A percentile compares a stretch with the other conserved stretches of the same genome.
Conservation (phyloP, 2,329 filamentous ascomycete species). For the Teratosphaeria nubilosa region DNA sequence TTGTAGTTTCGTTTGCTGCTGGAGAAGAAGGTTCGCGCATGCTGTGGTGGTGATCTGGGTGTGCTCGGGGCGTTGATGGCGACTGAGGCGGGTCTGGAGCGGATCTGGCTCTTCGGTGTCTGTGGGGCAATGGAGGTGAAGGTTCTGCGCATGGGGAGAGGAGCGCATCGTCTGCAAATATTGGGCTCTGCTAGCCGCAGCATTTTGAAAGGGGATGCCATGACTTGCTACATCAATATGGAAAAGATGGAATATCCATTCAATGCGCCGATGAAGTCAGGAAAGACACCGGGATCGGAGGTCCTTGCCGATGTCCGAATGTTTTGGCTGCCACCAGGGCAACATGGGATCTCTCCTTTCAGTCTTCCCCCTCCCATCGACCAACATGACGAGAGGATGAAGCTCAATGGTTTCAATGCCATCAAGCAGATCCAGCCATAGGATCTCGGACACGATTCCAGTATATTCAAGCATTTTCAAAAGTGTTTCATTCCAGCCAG, state of each 20-base stretch:
- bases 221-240: neutral
- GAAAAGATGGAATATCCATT: neutral
- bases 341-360: too few species aligned
- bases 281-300: neutral
- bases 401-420: too few species aligned
- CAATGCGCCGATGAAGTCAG: neutral
- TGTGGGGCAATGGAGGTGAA: constrained; percentile 12
- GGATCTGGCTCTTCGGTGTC: constrained; percentile 16
- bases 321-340: neutral
- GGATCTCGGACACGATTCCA: too few species aligned
- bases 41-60: neutral
- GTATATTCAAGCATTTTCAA: neutral
- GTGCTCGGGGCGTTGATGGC: neutral
- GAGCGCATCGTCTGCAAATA: constrained; percentile 19
- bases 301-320: neutral
- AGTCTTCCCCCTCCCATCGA: too few species aligned
- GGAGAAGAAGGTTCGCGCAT: constrained; percentile 16
- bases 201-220: constrained; percentile 7
- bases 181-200: constrained; percentile 11
- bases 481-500: neutral
- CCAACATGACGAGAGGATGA: too few species aligned
- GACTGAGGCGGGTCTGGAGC: constrained; percentile 11
- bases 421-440: too few species aligned
- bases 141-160: constrained; percentile 8
- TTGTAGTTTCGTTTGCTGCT: constrained; percentile 22